Evolutionary conservation across 768 basidiomycete genomes (phyloP).

Genomic region (Leccinum olivaceopallidum): DNA sequence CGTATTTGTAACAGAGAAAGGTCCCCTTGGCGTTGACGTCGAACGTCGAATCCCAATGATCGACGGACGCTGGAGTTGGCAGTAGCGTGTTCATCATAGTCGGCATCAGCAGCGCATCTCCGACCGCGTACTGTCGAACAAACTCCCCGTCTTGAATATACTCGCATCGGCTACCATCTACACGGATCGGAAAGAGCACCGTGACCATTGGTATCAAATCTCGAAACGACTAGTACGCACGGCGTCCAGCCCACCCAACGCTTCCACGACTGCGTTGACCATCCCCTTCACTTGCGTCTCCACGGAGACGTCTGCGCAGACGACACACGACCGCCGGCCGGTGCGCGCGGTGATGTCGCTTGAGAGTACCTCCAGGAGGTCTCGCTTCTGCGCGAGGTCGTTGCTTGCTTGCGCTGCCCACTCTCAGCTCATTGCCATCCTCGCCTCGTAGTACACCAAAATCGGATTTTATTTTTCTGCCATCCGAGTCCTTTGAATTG

Average conservation of each 20-base stretch:
- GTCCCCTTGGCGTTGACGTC: conserved; percentile 37
- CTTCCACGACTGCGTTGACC: not conserved
- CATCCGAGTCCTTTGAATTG: too few species aligned
- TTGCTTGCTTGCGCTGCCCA: not conserved
- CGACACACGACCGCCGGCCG: not conserved
- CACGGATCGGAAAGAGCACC: too few species aligned
- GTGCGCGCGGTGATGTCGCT: not conserved
- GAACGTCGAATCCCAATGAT: conserved; percentile 34
- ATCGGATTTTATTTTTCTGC: too few species aligned
- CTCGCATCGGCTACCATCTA: not conserved
- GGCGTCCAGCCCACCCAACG: not conserved
- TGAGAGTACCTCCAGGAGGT: not conserved
- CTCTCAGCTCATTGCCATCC: too few species aligned
- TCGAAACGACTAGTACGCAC: not conserved
- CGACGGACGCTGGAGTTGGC: conserved; percentile 24
- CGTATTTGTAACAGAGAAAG: conserved; percentile 39
- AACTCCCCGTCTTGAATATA: not conserved
- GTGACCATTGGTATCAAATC: not conserved
- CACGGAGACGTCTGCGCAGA: not conserved
- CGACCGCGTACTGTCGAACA: not conserved
- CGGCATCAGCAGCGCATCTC: not conserved
- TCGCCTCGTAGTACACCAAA: too few species aligned
- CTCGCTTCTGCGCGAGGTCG: not conserved
- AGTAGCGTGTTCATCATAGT: not conserved
- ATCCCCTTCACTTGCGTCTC: not conserved